These are phyloP conservation scores for Aspergillus costaricaensis DNA, from an alignment of 2,329 filamentous ascomycete genomes.

Conservation along the genomic window DNA sequence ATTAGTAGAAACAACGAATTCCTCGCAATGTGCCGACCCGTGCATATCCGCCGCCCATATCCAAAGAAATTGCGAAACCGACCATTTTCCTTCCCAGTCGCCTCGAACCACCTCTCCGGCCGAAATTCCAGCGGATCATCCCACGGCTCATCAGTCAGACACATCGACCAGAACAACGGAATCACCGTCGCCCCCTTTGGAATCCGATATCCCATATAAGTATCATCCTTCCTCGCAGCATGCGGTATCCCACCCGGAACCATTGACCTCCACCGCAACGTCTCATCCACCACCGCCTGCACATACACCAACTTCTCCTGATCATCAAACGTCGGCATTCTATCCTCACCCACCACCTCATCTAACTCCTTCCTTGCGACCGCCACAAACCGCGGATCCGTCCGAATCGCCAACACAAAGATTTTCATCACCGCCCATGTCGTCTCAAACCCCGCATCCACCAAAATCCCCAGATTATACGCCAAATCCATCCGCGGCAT, in stretches of 20 bases:
- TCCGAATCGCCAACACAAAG: conserved; percentile 50
- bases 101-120: conserved; percentile 42
- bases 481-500: conserved; percentile 48
- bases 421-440: conserved; percentile 49
- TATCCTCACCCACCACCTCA: conserved; percentile 31
- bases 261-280: conserved; percentile 35
- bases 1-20: conserved; percentile 56
- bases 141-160: conserved; percentile 39
- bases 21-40: conserved; percentile 33
- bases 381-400: conserved; percentile 44
- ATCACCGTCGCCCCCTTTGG: background rate
- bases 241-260: conserved; percentile 41
- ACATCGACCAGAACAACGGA: background rate
- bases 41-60: conserved; percentile 56
- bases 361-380: conserved; percentile 45
- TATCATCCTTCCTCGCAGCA: background rate
- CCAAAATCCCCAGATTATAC: conserved; percentile 48
- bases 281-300: conserved; percentile 32
- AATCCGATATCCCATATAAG: background rate
- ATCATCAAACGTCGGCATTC: conserved; percentile 35
- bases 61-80: conserved; percentile 59
- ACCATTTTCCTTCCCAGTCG: conserved; percentile 36
- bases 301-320: conserved; percentile 29
- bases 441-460: conserved; percentile 54
- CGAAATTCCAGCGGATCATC: conserved; percentile 41